Conservation (phyloP, 2,329 filamentous ascomycete species). For the Aspergillus hortae region DNA sequence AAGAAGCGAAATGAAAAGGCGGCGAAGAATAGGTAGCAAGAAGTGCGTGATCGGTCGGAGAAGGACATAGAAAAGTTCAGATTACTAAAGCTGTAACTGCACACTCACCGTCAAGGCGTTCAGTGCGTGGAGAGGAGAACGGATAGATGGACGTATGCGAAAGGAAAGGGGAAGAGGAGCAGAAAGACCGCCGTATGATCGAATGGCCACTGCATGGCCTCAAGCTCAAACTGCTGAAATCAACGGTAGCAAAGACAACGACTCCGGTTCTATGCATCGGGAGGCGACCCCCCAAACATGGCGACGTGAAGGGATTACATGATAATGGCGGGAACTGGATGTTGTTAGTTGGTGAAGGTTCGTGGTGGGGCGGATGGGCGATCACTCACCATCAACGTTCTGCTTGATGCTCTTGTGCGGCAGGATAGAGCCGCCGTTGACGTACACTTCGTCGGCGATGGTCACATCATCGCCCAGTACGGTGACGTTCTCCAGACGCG, state of each 20-base stretch:
- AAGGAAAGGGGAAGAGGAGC: constrained; percentile 11
- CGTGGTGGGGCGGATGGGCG: neutral
- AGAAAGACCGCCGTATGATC: neutral
- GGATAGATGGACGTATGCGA: constrained; percentile 16
- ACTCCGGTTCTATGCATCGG: constrained; percentile 39
- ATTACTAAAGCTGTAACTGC: constrained; percentile 10
- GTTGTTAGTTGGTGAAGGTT: constrained; percentile 1
- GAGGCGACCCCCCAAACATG: constrained; percentile 22
- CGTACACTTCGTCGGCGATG: constrained; percentile 96
- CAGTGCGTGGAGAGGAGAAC: constrained; percentile 14
- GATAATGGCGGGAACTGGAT: constrained; percentile 46
- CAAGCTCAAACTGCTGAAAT: constrained; percentile 10
- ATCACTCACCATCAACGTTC: constrained; percentile 75
- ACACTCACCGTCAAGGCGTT: constrained; percentile 32
- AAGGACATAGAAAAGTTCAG: neutral
- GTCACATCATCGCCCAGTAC: constrained; percentile 96
- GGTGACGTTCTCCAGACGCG: constrained; percentile 94
- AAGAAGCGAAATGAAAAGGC: neutral
- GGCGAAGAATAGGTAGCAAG: too few species aligned
- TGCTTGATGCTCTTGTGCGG: constrained; percentile 99
- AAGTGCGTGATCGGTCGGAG: neutral
- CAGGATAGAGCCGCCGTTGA: constrained; percentile 91
- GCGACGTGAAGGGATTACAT: constrained; percentile 41
- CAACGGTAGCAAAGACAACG: constrained; percentile 25
- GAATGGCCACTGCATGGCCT: neutral